Conservation (phyloP, 768 basidiomycete species). For the Collybia nuda region DNA sequence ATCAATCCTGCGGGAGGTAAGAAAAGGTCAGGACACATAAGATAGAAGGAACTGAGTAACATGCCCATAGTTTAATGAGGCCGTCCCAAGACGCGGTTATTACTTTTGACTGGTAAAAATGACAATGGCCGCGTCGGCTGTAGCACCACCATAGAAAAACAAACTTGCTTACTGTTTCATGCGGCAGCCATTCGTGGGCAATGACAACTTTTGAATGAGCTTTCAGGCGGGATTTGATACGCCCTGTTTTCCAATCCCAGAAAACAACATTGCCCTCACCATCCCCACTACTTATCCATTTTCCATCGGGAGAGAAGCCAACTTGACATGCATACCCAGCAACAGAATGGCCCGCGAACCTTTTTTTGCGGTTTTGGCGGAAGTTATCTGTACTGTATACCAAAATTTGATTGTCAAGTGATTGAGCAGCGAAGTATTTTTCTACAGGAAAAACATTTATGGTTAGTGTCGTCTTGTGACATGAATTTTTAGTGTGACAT, state of each 20-base stretch:
- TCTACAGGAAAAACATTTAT: constrained; percentile 37
- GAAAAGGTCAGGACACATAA: constrained; percentile 11
- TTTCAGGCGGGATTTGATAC: constrained; percentile 86
- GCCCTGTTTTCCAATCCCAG: constrained; percentile 99
- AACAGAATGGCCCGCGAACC: constrained; percentile 95
- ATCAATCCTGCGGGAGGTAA: constrained; percentile 36
- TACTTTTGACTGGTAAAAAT: constrained; percentile 77
- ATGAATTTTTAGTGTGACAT: constrained; percentile 30
- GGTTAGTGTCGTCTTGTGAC: constrained; percentile 3
- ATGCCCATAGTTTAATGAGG: constrained; percentile 94
- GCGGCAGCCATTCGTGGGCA: constrained; percentile 96
- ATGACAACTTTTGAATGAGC: constrained; percentile 98
- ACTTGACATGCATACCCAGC: constrained; percentile 98
- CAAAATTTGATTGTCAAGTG: constrained; percentile 96
- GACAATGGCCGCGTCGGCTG: constrained; percentile 8
- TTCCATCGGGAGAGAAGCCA: constrained; percentile 97
- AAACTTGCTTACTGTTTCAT: constrained; percentile 86
- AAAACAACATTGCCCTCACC: constrained; percentile 94
- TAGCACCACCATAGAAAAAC: constrained; percentile 34
- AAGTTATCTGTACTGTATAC: constrained; percentile 98
- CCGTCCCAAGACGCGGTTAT: constrained; percentile 98
- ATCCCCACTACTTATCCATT: constrained; percentile 97
- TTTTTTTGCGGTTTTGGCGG: constrained; percentile 97
- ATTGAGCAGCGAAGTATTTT: constrained; percentile 97
- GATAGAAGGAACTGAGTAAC: constrained; percentile 24